A percentile compares a stretch with the other conserved stretches of the same genome.
Conservation (phyloP, 345 rosid species). For the Xanthoceras sorbifolium region DNA sequence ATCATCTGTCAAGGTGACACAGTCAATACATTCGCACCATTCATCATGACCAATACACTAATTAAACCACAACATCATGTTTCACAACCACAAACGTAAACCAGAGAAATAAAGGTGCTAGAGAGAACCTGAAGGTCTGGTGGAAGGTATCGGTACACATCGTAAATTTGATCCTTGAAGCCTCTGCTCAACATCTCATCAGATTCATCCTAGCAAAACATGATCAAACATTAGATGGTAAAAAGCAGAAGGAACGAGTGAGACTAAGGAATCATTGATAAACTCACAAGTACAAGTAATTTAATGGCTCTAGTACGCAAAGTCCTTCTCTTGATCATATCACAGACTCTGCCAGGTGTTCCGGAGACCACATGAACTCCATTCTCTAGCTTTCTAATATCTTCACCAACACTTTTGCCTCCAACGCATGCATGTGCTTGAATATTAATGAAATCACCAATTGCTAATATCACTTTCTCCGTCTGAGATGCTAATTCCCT, state of each 20-base stretch:
- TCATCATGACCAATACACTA: neutral
- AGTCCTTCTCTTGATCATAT: slow-evolving; percentile 97
- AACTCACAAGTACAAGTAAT: slow-evolving; percentile 30
- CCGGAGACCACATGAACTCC: slow-evolving; percentile 90
- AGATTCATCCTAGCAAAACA: slow-evolving; percentile 62
- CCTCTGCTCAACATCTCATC: slow-evolving; percentile 99
- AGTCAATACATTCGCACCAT: neutral
- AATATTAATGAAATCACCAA: slow-evolving; percentile 71
- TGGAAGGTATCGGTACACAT: slow-evolving; percentile 93
- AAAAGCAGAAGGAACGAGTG: neutral
- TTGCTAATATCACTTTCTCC: slow-evolving; percentile 74
- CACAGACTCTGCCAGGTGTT: slow-evolving; percentile 97
- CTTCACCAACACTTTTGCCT: slow-evolving; percentile 98
- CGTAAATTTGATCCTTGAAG: slow-evolving; percentile 96
- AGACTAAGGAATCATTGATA: neutral
- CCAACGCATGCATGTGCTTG: slow-evolving; percentile 90
- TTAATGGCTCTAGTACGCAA: slow-evolving; percentile 79
- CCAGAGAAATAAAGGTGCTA: neutral
- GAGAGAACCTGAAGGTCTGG: slow-evolving; percentile 93
- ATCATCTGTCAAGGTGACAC: neutral
- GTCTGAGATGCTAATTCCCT: slow-evolving; percentile 95
- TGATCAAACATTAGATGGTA: neutral
- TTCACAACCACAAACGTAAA: neutral
- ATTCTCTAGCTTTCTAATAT: slow-evolving; percentile 70
- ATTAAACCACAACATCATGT: neutral